Conservation (phyloP, 2,329 filamentous ascomycete species). For the Davidsoniella neocaledoniae region DNA sequence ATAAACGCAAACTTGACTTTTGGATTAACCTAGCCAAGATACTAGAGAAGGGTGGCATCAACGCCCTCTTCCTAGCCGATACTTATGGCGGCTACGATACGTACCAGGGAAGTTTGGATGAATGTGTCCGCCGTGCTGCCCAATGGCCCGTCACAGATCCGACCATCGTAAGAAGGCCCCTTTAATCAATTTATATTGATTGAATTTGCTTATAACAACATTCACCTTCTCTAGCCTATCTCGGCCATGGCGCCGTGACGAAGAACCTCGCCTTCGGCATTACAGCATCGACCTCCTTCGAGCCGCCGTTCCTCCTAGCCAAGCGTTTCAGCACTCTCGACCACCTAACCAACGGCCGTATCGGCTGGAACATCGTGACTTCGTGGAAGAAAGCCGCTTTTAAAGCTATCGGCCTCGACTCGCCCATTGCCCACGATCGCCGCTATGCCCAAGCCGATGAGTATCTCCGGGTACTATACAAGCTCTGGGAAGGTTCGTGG, state of each 20-base stretch:
- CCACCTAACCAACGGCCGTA: constrained; percentile 41
- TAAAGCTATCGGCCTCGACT: constrained; percentile 43
- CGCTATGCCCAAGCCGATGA: constrained; percentile 45
- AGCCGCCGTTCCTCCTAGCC: constrained; percentile 43
- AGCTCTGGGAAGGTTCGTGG: constrained; percentile 42
- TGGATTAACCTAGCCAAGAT: constrained; percentile 48
- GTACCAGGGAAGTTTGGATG: constrained; percentile 40
- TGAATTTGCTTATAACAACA: not conserved
- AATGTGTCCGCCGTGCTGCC: constrained; percentile 42
- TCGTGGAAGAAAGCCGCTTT: constrained; percentile 40
- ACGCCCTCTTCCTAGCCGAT: constrained; percentile 48
- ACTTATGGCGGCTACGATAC: constrained; percentile 49
- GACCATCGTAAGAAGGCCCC: constrained; percentile 31
- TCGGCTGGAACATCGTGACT: constrained; percentile 54
- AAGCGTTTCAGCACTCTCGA: constrained; percentile 46
- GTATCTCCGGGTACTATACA: constrained; percentile 44
- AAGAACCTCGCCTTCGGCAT: constrained; percentile 47
- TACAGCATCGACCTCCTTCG: constrained; percentile 45
- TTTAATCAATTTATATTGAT: not conserved
- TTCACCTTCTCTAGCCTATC: constrained; percentile 29
- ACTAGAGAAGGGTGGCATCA: constrained; percentile 44
- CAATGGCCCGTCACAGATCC: constrained; percentile 52
- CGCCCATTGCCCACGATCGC: constrained; percentile 42
- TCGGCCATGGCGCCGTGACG: constrained; percentile 51
- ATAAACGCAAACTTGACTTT: constrained; percentile 42